phyloP scores from a whole-genome alignment of 257 asterid genomes.

The Solanum dulcamara region DNA sequence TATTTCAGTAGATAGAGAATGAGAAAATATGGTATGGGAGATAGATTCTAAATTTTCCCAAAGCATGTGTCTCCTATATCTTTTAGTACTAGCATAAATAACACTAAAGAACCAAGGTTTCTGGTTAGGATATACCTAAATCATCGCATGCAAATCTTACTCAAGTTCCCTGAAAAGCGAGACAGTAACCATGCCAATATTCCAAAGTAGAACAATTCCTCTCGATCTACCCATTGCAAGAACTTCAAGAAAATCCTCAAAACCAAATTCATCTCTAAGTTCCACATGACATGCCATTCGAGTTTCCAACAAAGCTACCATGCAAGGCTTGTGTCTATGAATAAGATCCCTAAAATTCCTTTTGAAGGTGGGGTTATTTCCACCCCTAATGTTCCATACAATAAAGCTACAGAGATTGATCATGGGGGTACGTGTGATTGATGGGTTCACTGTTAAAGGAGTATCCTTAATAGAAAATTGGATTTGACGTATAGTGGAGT shows the following conservation, averaged over 20 bases:
- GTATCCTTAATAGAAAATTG: fast-evolving
- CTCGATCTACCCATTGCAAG: not conserved
- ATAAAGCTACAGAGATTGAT: not conserved
- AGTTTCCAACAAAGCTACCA: not conserved
- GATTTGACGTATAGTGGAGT: no score
- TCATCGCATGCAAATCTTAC: not conserved
- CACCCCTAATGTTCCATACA: not conserved
- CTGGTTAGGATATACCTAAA: not conserved
- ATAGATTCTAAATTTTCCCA: no score
- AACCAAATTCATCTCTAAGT: not conserved
- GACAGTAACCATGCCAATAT: no score
- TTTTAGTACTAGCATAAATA: no score
- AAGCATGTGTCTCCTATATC: no score
- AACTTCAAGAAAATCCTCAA: not conserved
- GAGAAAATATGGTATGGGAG: no score
- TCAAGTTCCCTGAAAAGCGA: no score
- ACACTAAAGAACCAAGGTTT: not conserved
- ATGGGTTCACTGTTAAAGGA: not conserved
- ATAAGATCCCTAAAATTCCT: not conserved
- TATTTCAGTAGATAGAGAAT: no score
- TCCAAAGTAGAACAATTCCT: not conserved
- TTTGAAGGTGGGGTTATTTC: no score
- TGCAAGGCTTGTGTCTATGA: not conserved
- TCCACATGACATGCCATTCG: not conserved
- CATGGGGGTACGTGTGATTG: no score